Base-by-base conservation (phyloP, 2,329 filamentous ascomycete species). In the Fusarium keratoplasticum region DNA sequence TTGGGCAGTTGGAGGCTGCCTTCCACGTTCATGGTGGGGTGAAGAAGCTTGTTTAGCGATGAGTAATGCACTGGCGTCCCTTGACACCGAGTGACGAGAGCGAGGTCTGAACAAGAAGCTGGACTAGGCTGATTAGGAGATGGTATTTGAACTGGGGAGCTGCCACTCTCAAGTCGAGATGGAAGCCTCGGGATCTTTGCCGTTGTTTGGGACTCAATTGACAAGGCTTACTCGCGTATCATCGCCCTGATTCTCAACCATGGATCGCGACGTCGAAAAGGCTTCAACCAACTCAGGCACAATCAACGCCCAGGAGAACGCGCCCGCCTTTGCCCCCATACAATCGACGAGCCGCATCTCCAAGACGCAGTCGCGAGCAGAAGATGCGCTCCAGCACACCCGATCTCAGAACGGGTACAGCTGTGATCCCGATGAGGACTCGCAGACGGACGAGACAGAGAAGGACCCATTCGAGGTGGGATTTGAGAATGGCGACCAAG, bases 401-500 rank as follows among this genome's bases (percentile, higher is more conserved):
- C 80, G 82, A 27, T 87, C 85, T 18, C 83, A 86, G 52, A 87
- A 87, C 69, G 85, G 86, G 29, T 86, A 85, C 69, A 82, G 85
- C 57, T 82, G 82, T 38, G 82, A 83, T 68, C 68, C 62, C 4
- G 73, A 74, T 5, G 57, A 57, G 20, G 61, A 63, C 33, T 63
- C 61, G 35, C 61, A 50, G 29, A 55, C 61, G 14, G 61, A 36
- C 25, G 60, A 29, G 35, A 59, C 35, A 10, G 82, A 83, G 14
- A 84, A 83, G 63, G 85, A 88, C 59, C 83, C 84, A 0, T 95
- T 90, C 76, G 88, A 94, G 70, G 95, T 98, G 22, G 83, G 83
- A 8, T 98, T 93, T 89, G 93, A 96, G 42, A 90, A 89, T 16
- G 88, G 87, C 6, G 91, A 95, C 67, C 83, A 86, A 57, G 95